Evolutionary conservation across 176 grass and related monocot genomes (phyloP).

Genomic region (Stipa capillata): DNA sequence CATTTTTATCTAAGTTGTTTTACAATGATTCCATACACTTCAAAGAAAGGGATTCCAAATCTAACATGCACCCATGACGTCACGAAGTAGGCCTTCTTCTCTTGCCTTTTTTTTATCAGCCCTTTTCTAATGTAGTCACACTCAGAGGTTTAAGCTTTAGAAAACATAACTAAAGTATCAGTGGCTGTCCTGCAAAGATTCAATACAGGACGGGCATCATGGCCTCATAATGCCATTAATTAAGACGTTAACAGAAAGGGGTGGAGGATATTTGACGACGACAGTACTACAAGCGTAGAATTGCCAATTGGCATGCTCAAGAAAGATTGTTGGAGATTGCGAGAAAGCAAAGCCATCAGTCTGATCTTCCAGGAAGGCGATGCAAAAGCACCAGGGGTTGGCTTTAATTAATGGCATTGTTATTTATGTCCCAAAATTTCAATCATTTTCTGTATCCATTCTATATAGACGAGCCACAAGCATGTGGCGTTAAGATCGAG

Average conservation of each 20-base stretch:
- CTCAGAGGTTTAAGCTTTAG: not conserved
- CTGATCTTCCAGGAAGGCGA: not conserved
- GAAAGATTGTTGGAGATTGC: not conserved
- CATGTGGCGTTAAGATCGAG: no score
- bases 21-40: not conserved
- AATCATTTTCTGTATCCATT: no score
- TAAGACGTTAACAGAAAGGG: not conserved
- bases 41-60: not conserved
- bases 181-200: not conserved
- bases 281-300: not conserved
- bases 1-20: not conserved
- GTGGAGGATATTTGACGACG: not conserved
- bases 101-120: not conserved
- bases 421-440: no score
- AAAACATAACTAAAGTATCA: not conserved
- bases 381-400: not conserved
- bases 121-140: not conserved
- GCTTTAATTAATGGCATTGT: no score
- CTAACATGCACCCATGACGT: not conserved
- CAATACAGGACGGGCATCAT: not conserved
- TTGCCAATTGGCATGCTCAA: not conserved
- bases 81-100: not conserved
- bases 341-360: no score
- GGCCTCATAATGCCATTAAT: not conserved
- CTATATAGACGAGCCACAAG: no score